Evolutionary conservation across 805 yeast species (phyloP), one percentile per base, ranked within the genome.

Genomic region (Yueomyces sinensis): DNA sequence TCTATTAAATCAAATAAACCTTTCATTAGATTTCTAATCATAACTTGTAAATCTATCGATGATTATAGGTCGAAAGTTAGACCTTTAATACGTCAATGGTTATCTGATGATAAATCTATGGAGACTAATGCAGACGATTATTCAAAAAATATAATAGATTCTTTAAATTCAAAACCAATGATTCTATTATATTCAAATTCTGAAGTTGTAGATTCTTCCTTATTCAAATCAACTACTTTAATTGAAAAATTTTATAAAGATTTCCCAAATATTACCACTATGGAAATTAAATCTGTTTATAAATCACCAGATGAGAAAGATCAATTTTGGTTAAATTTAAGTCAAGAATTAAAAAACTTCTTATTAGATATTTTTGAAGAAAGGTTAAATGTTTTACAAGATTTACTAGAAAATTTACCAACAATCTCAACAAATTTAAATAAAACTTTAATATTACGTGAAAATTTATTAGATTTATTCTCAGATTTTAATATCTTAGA

Each of bases 81-180:
- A 28, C 94, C 94, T 1, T 61, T 84, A 43, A 72, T 87, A 17
- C 68, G 66, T 32, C 91, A 80, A 43, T 91, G 98, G 97, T 61
- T 82, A 13, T 54, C 61, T 6, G 39, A 40, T 9, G 28, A 25
- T n/a, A 9, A 25, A 9, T n/a, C 15, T 13, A 20, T 7, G 7
- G 24, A 20, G 24, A 31, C 31, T 17, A 17, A 15, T 15, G 33
- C 32, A 18, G 43, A 37, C 6, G 32, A 36, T 15, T 30, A 30
- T 6, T 25, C 31, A 14, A 20, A 23, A n/a, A 11, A 20, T 20
- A 25, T 25, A 11, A 9, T 25, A n/a, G 15, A n/a, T 15, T 9
- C 14, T 9, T 41, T 40, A 11, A 31, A 38, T 25, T 25, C 28
- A n/a, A 25, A 25, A 14, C 52, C 55, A 4, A 42, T 55, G 9